Conservation (phyloP, 2,329 filamentous ascomycete genomes). For the Botrytis fabae region DNA sequence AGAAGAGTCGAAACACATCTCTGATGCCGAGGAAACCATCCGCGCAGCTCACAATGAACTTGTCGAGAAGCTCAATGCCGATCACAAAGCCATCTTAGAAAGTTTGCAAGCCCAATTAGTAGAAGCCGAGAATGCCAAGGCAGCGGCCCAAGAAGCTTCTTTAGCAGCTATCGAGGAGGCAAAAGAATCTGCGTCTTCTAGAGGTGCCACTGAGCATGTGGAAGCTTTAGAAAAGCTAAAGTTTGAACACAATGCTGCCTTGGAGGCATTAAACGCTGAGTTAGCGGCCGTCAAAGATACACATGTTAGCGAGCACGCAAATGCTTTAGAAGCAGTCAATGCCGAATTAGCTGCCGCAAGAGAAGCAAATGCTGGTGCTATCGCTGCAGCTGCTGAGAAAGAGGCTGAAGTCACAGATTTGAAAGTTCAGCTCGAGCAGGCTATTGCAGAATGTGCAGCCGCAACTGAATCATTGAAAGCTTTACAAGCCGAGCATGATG, state of each 20-base stretch:
- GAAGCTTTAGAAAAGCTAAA: slow-evolving; percentile 47
- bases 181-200: slow-evolving; percentile 33
- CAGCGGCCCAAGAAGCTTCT: slow-evolving; percentile 34
- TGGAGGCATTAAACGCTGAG: slow-evolving; percentile 42
- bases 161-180: slow-evolving; percentile 39
- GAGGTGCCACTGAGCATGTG: slow-evolving; percentile 42
- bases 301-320: slow-evolving; percentile 38
- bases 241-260: slow-evolving; percentile 30
- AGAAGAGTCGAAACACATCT: slow-evolving; percentile 43
- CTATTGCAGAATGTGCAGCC: slow-evolving; percentile 39
- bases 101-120: slow-evolving; percentile 36
- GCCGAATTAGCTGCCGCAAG: slow-evolving; percentile 51
- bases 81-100: slow-evolving; percentile 36
- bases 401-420: slow-evolving; percentile 39
- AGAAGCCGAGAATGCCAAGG: slow-evolving; percentile 33
- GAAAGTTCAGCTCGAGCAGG: slow-evolving; percentile 46
- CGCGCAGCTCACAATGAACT: slow-evolving; percentile 49
- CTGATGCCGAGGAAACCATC: slow-evolving; percentile 46
- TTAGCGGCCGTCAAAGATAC: slow-evolving; percentile 52
- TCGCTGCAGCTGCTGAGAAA: slow-evolving; percentile 41
- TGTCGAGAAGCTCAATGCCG: slow-evolving; percentile 44
- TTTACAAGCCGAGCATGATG: slow-evolving; percentile 41
- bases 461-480: slow-evolving; percentile 35
- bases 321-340: slow-evolving; percentile 34
- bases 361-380: slow-evolving; percentile 45